A percentile compares a stretch with the other conserved stretches of the same genome.
These are phyloP conservation scores for Yamadazyma paraphyllophila DNA, from an alignment of 805 yeast genomes.

Conservation along the genomic window DNA sequence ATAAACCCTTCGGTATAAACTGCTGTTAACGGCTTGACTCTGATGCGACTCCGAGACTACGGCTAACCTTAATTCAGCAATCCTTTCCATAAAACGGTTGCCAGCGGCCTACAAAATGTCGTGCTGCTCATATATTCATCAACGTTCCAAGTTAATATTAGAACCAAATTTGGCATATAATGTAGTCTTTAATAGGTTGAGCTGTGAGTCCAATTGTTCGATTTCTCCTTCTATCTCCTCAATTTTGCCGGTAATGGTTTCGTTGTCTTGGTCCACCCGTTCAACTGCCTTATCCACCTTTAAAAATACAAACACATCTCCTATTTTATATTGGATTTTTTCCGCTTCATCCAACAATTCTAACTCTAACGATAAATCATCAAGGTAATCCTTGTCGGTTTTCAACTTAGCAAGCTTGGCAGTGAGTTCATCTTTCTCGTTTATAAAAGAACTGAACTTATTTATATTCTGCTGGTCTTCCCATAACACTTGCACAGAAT, in stretches of 20 bases:
- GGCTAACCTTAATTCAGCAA: no score
- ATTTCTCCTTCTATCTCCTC: constrained; percentile 45
- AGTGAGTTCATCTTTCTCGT: constrained; percentile 60
- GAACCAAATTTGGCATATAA: constrained; percentile 87
- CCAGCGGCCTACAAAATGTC: no score
- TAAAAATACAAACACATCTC: constrained; percentile 74
- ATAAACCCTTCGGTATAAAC: no score
- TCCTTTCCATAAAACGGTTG: no score
- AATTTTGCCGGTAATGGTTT: constrained; percentile 50
- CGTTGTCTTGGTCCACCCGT: constrained; percentile 63
- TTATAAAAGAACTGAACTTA: constrained; percentile 78
- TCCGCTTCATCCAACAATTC: constrained; percentile 82
- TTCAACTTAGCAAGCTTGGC: constrained; percentile 47
- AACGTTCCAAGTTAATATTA: constrained; percentile 79
- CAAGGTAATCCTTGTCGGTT: constrained; percentile 82
- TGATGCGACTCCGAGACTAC: no score
- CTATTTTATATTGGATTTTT: constrained; percentile 70
- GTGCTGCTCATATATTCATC: constrained; percentile 6
- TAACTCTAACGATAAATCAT: constrained; percentile 79
- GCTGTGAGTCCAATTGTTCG: constrained; percentile 50
- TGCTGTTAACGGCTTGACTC: no score
- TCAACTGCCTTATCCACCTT: constrained; percentile 65
- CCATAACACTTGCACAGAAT: constrained; percentile 64
- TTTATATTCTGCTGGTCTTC: constrained; percentile 89
- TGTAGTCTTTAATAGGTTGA: constrained; percentile 63